These are phyloP conservation scores for Phalaenopsis equestris DNA, from an alignment of 106 monocot species.

Conservation along the genomic window DNA sequence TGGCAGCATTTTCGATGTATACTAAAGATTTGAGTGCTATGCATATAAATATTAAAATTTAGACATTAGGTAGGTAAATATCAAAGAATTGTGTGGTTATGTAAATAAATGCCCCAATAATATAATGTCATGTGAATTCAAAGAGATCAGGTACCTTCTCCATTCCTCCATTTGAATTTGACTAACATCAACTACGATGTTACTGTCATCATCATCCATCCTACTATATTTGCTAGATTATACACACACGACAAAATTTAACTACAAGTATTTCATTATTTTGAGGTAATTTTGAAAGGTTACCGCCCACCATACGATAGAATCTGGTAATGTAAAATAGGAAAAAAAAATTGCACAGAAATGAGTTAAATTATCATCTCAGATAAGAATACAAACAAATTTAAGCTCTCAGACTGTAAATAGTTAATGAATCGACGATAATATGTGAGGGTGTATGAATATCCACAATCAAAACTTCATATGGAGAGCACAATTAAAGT, in stretches of 20 bases:
- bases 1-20: too few relatives aligned
- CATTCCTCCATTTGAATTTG: conserved; percentile 41
- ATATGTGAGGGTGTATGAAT: not conserved
- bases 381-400: not conserved
- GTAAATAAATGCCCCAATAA: too few relatives aligned
- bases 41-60: too few relatives aligned
- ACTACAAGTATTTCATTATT: not conserved
- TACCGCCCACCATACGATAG: not conserved
- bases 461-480: not conserved
- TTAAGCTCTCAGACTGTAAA: not conserved
- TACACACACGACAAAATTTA: conserved; percentile 25
- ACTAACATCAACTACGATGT: conserved; percentile 62
- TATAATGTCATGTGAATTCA: too few relatives aligned
- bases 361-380: not conserved
- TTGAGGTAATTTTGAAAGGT: not conserved
- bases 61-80: too few relatives aligned
- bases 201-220: conserved; percentile 40
- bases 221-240: conserved; percentile 31
- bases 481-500: not conserved
- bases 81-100: too few relatives aligned
- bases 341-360: not conserved
- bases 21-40: too few relatives aligned
- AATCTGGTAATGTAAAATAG: not conserved
- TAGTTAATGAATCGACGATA: not conserved
- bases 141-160: conserved; percentile 23